Evolutionary conservation across 2,329 filamentous ascomycete species (phyloP), one percentile per base, ranked within the genome.

Genomic region (Cryphonectria carpinicola): DNA sequence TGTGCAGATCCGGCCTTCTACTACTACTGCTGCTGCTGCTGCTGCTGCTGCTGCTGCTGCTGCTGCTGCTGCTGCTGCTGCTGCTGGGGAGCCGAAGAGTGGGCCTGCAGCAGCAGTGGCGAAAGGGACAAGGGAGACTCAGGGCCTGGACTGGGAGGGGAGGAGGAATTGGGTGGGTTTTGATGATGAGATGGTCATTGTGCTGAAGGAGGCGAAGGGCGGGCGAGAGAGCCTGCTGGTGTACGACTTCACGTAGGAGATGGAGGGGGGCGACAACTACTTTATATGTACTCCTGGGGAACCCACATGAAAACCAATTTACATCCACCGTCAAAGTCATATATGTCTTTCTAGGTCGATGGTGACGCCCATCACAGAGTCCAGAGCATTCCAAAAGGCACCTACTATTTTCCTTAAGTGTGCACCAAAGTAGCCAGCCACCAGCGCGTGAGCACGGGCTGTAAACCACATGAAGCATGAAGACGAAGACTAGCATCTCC

Each of bases 171-270:
- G 92, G 88, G 89, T 97, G 11, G 93, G 93, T 0, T 97, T 97
- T 76, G 94, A 97, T 76, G 93, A 97, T 60, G 93, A 97, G 80
- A 94, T 94, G 82, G 92, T 97, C n/a, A 90, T 97, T 72, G 89
- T 97, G 58, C 84, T 97, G 66, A 91, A 93, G 74, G 92, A 95
- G 80, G 87, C 88, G 73, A 80, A 82, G 37, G 83, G 87, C 37
- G 92, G 92, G 1, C 86, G 87, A 54, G 92, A 95, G 78, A 90
- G 91, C 72, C 80, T 97, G 73, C 87, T 95, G 77, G 90, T 96
- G 60, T 97, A 97, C 78, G 93, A 97, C 80, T 98, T 98, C 80
- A 93, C 92, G 43, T 93, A 76, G 60, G 22, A 28, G 39, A 39
- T 28, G 8, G 46, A 46, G 14, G 5, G 6, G 6, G 43, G 1